Percentiles rank a stretch among this genome's conserved stretches.
These are phyloP conservation scores for Marchantia polymorpha DNA, from an alignment of 225 moss, liverwort and hornwort species.

Conservation along the genomic window DNA sequence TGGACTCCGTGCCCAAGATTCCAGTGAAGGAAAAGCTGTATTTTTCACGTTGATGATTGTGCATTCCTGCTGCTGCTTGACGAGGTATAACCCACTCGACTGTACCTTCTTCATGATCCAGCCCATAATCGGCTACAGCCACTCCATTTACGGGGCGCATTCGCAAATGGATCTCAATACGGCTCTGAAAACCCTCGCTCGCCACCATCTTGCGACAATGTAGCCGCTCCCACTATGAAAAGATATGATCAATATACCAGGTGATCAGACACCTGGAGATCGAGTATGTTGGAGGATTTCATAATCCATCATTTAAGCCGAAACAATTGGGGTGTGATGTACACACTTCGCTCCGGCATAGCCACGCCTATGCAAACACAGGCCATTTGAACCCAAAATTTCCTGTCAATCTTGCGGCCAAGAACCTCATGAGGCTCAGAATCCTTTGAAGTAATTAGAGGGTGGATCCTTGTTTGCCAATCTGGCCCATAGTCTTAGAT, in stretches of 20 bases:
- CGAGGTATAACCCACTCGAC: conserved; percentile 40
- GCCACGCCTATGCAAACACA: background rate
- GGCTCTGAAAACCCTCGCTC: conserved; percentile 26
- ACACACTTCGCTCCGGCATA: background rate
- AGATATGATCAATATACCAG: background rate
- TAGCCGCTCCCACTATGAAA: background rate
- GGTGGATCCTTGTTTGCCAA: too few species aligned
- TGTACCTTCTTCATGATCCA: conserved; percentile 26
- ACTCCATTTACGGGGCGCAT: conserved; percentile 23
- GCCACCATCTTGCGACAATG: conserved; percentile 7
- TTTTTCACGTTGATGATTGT: conserved; percentile 37
- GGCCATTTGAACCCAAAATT: background rate
- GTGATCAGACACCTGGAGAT: background rate
- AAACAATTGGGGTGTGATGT: too few species aligned
- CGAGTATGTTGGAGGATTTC: background rate
- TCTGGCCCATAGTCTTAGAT: too few species aligned
- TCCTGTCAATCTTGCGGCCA: too few species aligned
- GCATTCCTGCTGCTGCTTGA: conserved; percentile 26
- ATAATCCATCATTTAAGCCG: background rate
- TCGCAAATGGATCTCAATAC: conserved; percentile 35
- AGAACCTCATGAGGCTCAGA: too few species aligned
- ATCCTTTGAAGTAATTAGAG: too few species aligned
- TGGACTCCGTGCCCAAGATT: conserved; percentile 25
- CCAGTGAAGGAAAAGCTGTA: conserved; percentile 39
- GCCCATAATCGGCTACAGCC: conserved; percentile 23